Evolutionary conservation across 345 rosid species (phyloP).

Genomic region (Schrenkiella parvula): DNA sequence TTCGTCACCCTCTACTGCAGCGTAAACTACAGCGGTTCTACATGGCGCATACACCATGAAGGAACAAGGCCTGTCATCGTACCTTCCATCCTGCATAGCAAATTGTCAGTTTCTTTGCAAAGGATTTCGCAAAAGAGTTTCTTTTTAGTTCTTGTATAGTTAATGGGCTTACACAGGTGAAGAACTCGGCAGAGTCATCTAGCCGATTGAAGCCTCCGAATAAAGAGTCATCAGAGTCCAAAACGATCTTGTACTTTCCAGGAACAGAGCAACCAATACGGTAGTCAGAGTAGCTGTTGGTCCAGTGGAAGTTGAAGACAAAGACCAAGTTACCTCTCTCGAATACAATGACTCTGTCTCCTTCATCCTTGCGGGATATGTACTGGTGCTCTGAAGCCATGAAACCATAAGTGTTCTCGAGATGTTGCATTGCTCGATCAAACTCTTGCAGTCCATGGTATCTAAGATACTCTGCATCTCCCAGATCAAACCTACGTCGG

Average conservation of each 20-base stretch:
- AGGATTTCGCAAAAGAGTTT: not conserved
- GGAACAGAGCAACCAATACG: conserved; percentile 77
- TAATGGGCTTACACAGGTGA: conserved; percentile 58
- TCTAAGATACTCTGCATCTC: conserved; percentile 75
- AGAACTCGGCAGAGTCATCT: conserved; percentile 56
- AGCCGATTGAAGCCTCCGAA: conserved; percentile 81
- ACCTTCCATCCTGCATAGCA: conserved; percentile 64
- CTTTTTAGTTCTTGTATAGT: not conserved
- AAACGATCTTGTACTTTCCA: conserved; percentile 84
- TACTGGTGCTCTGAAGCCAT: conserved; percentile 92
- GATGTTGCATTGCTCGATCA: conserved; percentile 88
- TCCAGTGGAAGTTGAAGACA: conserved; percentile 94
- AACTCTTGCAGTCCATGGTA: conserved; percentile 89
- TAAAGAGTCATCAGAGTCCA: conserved; percentile 72
- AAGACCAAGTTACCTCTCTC: conserved; percentile 89
- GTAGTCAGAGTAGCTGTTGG: conserved; percentile 75
- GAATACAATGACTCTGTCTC: conserved; percentile 69
- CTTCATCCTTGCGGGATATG: conserved; percentile 82
- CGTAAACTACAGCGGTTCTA: conserved; percentile 86
- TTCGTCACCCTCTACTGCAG: conserved; percentile 48
- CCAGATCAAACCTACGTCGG: conserved; percentile 93
- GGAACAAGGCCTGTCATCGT: conserved; percentile 64
- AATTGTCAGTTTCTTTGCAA: conserved; percentile 1
- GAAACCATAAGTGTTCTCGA: conserved; percentile 70
- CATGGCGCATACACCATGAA: conserved; percentile 79